Percentiles rank a stretch among this genome's conserved stretches.
Evolutionary conservation across 106 monocot genomes (phyloP).

Genomic region (Ottelia alismoides): DNA sequence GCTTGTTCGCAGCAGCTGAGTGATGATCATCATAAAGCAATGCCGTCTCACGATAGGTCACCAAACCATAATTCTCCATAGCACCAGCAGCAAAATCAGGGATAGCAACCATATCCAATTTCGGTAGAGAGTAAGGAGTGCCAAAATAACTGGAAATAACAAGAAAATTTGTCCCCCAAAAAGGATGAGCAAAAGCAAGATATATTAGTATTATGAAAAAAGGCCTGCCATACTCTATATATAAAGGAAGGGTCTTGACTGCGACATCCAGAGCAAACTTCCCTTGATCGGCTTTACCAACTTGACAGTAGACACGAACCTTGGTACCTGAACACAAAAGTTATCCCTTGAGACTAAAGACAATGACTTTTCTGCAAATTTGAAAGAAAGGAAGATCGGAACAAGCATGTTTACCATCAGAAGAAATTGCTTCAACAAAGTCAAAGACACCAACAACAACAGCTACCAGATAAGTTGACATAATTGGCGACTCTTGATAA

Average conservation of each 20-base stretch:
- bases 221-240: no score
- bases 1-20: constrained; percentile 60
- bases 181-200: constrained; percentile 51
- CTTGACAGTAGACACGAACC: constrained; percentile 68
- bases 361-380: background rate
- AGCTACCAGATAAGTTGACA: no score
- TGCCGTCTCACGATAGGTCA: constrained; percentile 67
- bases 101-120: no score
- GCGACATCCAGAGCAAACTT: constrained; percentile 83
- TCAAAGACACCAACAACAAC: constrained; percentile 80
- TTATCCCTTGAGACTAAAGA: background rate
- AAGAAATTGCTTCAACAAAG: constrained; percentile 40
- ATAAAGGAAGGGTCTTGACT: constrained; percentile 61
- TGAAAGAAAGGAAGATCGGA: background rate
- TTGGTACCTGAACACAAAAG: constrained; percentile 41
- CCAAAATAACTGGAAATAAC: constrained; percentile 87
- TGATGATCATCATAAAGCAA: no score
- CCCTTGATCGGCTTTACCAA: constrained; percentile 69
- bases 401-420: constrained; percentile 56
- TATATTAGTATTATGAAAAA: constrained; percentile 54
- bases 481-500: constrained; percentile 72
- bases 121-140: no score
- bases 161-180: constrained; percentile 80
- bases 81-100: no score
- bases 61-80: no score